phyloP scores from a whole-genome alignment of 805 yeast genomes.

The Candida manassasensis region DNA sequence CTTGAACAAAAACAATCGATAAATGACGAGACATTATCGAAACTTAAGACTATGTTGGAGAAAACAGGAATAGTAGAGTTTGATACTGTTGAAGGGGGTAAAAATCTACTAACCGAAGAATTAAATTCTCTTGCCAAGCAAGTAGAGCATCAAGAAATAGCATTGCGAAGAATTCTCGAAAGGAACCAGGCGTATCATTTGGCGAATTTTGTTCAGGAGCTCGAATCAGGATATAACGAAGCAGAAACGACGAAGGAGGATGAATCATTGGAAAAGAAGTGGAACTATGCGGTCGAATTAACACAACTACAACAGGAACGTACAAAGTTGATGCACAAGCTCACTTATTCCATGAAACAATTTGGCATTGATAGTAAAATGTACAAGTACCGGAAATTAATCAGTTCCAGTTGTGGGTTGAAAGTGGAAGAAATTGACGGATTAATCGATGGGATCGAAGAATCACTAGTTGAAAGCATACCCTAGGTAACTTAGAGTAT shows the following conservation, averaged over 20 bases:
- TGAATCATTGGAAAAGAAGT: constrained; percentile 14
- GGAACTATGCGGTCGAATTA: constrained; percentile 26
- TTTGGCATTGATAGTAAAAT: constrained; percentile 51
- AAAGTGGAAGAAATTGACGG: constrained; percentile 76
- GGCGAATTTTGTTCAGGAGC: constrained; percentile 42
- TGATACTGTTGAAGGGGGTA: constrained; percentile 23
- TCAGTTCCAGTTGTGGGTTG: constrained; percentile 73
- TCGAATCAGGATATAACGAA: constrained; percentile 17
- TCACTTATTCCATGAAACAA: constrained; percentile 42
- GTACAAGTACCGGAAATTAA: constrained; percentile 72
- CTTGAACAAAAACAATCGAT: constrained; percentile 48
- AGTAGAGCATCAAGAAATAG: constrained; percentile 14
- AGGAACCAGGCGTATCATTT: constrained; percentile 42
- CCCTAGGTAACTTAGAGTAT: neutral
- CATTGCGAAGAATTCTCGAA: constrained; percentile 25
- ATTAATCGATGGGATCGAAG: constrained; percentile 72
- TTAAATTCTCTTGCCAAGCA: constrained; percentile 7
- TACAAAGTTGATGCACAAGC: constrained; percentile 36
- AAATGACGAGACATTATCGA: constrained; percentile 25
- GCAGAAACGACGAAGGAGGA: constrained; percentile 15
- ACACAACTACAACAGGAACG: constrained; percentile 52
- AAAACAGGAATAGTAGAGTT: constrained; percentile 27
- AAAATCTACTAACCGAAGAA: constrained; percentile 15
- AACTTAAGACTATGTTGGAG: constrained; percentile 22
- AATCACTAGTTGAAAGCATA: constrained; percentile 22